These are phyloP conservation scores for Xylaria venustula DNA, from an alignment of 495 filamentous ascomycete species.

Conservation along the genomic window DNA sequence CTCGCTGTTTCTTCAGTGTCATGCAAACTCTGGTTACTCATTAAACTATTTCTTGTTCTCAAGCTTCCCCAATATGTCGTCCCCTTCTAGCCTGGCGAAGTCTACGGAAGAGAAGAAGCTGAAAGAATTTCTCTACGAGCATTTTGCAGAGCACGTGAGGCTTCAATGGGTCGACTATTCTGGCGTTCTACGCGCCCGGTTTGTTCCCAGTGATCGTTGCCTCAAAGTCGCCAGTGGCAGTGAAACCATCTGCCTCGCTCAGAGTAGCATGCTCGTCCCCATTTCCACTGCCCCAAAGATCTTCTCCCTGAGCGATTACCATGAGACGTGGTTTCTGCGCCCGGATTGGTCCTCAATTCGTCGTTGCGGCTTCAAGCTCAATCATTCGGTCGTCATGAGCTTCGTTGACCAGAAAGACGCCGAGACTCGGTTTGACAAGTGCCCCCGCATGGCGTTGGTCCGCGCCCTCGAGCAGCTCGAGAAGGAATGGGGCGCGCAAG, in stretches of 20 bases:
- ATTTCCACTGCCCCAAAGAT: neutral
- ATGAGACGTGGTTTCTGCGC: neutral
- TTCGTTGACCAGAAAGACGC: neutral
- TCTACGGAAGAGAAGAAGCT: too few relatives aligned
- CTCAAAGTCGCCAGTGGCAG: neutral
- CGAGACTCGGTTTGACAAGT: neutral
- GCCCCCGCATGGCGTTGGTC: neutral
- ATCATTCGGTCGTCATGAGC: neutral
- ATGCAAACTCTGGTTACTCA: too few relatives aligned
- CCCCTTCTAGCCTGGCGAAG: too few relatives aligned
- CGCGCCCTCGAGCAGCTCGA: neutral
- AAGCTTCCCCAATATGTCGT: too few relatives aligned
- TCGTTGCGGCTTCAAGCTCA: neutral
- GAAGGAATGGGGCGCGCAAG: neutral
- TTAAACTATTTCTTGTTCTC: too few relatives aligned
- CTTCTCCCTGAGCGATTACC: neutral
- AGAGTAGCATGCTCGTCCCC: neutral
- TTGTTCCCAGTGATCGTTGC: neutral
- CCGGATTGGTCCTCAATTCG: neutral
- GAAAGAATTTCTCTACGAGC: too few relatives aligned
- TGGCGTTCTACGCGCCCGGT: neutral
- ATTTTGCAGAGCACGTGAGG: too few relatives aligned
- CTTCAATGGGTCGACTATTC: slow-evolving; percentile 1
- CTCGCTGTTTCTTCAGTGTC: too few relatives aligned
- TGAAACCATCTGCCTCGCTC: neutral